These are phyloP conservation scores for Castanea sativa DNA, from an alignment of 306 rosid genomes.

Conservation along the genomic window DNA sequence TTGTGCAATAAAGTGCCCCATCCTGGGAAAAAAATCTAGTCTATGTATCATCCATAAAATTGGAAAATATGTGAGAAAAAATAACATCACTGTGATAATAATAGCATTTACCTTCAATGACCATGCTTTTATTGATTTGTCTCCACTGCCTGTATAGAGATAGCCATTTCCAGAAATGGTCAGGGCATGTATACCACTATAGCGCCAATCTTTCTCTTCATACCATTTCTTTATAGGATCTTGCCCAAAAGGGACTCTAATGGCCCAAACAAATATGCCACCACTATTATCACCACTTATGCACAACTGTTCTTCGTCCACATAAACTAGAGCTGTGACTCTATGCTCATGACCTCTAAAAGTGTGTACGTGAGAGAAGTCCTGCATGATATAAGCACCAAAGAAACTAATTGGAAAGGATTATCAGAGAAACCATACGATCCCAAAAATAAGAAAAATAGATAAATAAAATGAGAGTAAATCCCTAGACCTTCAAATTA, in stretches of 20 bases:
- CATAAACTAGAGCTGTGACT: constrained; percentile 70
- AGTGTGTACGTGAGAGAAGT: constrained; percentile 74
- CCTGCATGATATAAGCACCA: constrained; percentile 46
- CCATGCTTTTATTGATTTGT: constrained; percentile 87
- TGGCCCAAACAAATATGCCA: constrained; percentile 73
- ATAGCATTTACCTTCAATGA: constrained; percentile 50
- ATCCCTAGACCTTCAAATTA: not conserved
- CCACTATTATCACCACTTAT: constrained; percentile 87
- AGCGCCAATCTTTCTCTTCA: constrained; percentile 96
- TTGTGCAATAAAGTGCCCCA: constrained; percentile 60
- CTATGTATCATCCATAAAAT: constrained; percentile 12
- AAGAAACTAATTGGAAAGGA: constrained; percentile 23
- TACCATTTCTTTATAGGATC: constrained; percentile 73
- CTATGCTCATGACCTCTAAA: constrained; percentile 85
- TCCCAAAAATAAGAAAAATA: not conserved
- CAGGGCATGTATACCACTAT: constrained; percentile 84
- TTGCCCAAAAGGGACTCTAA: constrained; percentile 48
- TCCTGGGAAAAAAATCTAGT: constrained; percentile 51
- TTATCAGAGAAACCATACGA: not conserved
- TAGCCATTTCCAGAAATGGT: constrained; percentile 45
- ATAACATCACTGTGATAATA: constrained; percentile 1
- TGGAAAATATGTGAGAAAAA: constrained; percentile 12
- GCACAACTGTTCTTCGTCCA: constrained; percentile 70
- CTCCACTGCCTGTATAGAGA: constrained; percentile 87
- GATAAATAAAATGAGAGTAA: not conserved